These are phyloP conservation scores for Kwoniella sp. DNA, from an alignment of 768 basidiomycete genomes.

Conservation along the genomic window DNA sequence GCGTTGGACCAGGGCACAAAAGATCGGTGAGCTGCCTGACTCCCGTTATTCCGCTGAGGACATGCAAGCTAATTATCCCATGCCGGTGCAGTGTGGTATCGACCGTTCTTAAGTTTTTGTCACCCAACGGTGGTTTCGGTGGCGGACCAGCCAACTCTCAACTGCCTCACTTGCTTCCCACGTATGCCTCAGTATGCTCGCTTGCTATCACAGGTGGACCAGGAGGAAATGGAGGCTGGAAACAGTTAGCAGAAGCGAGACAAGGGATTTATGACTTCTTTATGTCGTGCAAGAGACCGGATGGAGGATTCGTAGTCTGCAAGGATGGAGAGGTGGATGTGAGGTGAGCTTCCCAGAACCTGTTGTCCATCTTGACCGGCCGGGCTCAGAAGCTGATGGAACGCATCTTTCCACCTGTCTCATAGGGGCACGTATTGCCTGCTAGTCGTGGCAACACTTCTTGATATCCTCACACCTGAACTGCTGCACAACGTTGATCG, in stretches of 20 bases:
- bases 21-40: conserved; percentile 62
- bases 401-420: not conserved
- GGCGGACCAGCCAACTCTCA: conserved; percentile 79
- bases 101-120: conserved; percentile 78
- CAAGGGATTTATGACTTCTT: conserved; percentile 82
- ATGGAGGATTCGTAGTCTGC: conserved; percentile 90
- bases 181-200: conserved; percentile 82
- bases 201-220: conserved; percentile 78
- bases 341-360: conserved; percentile 62
- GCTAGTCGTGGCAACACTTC: conserved; percentile 74
- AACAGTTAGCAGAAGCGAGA: conserved; percentile 83
- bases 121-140: conserved; percentile 83
- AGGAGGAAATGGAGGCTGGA: conserved; percentile 58
- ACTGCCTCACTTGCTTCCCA: conserved; percentile 80
- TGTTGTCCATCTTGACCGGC: too few relatives aligned
- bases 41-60: not conserved
- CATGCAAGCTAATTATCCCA: conserved; percentile 1
- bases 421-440: conserved; percentile 95
- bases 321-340: conserved; percentile 90
- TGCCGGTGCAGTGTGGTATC: conserved; percentile 66
- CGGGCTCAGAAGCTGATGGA: conserved; percentile 15
- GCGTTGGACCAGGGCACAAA: conserved; percentile 75
- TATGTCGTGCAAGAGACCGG: conserved; percentile 84
- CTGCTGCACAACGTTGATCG: conserved; percentile 72
- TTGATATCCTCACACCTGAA: conserved; percentile 85